These are phyloP conservation scores for Phytopythium cucurbitacearum DNA, from an alignment of 352 stramenopile species.

Conservation along the genomic window DNA sequence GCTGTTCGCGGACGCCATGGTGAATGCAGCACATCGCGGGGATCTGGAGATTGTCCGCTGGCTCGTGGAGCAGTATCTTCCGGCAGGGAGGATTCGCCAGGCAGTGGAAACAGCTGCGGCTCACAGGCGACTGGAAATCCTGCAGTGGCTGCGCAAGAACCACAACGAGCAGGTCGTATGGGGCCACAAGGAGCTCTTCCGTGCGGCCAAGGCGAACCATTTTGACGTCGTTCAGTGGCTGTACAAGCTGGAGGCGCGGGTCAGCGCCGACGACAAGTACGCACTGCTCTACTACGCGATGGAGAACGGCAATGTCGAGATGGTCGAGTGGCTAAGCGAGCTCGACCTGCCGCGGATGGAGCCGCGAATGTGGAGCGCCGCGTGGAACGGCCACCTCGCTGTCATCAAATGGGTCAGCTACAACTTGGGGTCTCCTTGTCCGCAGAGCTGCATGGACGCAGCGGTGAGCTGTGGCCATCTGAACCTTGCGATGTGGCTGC, in stretches of 20 bases:
- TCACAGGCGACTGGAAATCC: too few species aligned
- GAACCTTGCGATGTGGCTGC: slow-evolving; percentile 21
- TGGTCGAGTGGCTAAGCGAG: slow-evolving; percentile 24
- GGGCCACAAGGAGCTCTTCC: slow-evolving; percentile 6
- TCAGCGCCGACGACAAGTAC: slow-evolving; percentile 2
- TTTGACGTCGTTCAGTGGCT: slow-evolving; percentile 5
- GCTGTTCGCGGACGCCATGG: too few species aligned
- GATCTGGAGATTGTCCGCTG: too few species aligned
- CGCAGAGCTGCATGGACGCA: slow-evolving; percentile 10
- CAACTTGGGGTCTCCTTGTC: slow-evolving; percentile 1
- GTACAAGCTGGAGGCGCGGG: background rate
- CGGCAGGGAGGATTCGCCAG: slow-evolving; percentile 5
- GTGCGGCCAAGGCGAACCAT: background rate
- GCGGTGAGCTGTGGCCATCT: slow-evolving; percentile 26
- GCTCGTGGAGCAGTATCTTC: too few species aligned
- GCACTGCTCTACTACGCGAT: slow-evolving; percentile 10
- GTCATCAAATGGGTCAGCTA: slow-evolving; percentile 17
- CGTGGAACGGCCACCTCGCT: slow-evolving; percentile 21
- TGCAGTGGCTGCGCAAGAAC: too few species aligned
- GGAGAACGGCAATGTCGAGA: slow-evolving; percentile 21
- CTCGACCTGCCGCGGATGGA: slow-evolving; percentile 9
- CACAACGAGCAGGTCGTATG: background rate
- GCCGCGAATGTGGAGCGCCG: slow-evolving; percentile 16
- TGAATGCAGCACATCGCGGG: too few species aligned
- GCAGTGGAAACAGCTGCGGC: slow-evolving; percentile 11